These are phyloP conservation scores for Amanita pseudoporphyria DNA, from an alignment of 768 basidiomycete genomes.

Conservation along the genomic window DNA sequence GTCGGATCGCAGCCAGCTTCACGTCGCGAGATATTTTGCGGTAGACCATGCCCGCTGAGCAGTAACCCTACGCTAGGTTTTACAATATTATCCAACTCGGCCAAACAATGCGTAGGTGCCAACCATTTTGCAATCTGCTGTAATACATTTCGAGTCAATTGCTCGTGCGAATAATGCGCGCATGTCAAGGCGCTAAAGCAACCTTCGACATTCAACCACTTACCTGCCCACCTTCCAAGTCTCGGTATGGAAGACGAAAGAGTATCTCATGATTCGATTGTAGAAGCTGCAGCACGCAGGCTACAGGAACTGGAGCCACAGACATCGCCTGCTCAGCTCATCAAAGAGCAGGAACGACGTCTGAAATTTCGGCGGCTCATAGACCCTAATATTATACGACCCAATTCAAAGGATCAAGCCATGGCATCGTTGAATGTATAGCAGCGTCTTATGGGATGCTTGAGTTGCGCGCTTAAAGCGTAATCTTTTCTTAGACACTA, in stretches of 20 bases:
- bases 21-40: too few species aligned
- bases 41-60: too few species aligned
- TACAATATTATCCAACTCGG: too few species aligned
- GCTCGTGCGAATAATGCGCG: conserved; percentile 1
- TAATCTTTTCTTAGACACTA: conserved; percentile 39
- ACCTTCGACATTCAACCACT: neutral
- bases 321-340: conserved; percentile 27
- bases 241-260: neutral
- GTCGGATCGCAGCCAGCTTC: too few species aligned
- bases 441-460: conserved; percentile 10
- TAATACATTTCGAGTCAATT: neutral
- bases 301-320: conserved; percentile 22
- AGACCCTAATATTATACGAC: conserved; percentile 70
- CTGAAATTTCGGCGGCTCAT: conserved; percentile 68
- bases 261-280: conserved; percentile 24
- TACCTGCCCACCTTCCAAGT: neutral
- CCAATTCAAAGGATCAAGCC: conserved; percentile 54
- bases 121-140: too few species aligned
- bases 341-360: conserved; percentile 53
- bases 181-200: neutral
- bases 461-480: conserved; percentile 4
- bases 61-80: too few species aligned
- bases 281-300: conserved; percentile 38
- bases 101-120: too few species aligned
- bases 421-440: conserved; percentile 56